Base-by-base conservation (phyloP, 73 alveolate species). In the Paramecium bursaria region DNA sequence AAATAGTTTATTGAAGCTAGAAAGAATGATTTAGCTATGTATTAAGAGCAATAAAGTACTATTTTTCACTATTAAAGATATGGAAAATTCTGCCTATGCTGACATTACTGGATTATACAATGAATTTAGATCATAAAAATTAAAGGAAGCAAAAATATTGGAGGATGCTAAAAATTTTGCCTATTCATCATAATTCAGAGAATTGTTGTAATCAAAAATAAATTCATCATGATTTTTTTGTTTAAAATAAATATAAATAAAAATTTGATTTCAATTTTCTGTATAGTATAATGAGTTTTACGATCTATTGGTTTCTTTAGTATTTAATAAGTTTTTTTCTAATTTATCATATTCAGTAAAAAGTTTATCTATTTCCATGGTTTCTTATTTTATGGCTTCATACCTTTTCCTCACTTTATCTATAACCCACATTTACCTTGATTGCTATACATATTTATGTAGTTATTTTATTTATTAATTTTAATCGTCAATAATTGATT, bases 121-220 rank as follows among this genome's bases (percentile, higher is more conserved):
- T 57, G 76, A 57, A 10, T 29, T 57, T 9, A 57, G 76, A 25
- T 10, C 50, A 25, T 15, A 25, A 6, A 57, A 50, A 57, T 57
- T 57, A 57, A 57, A 57, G 51, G 76, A 57, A 57, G 3, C 1
- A 10, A 57, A 57, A 5, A 29, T 57, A 29, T 48, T 44, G 26
- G 76, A 57, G 31, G 76, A 57, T 57, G 76, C 76, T 57, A 57
- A 57, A 57, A 57, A 57, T 35, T 31, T 67, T 10, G 53, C 60
- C 33, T 67, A 67, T 39, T 67, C 57, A 67, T 31, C 82, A 15
- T 13, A 35, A 67, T 67, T 67, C 26, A 35, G 57, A 42, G 54
- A 35, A 42, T 39, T 31, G 11, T 33, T 67, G 15, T 23, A 42
- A 67, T 42, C 57, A 1, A 35, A 67, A 67, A 7, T 67, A 14